Conservation (phyloP, 2,329 filamentous ascomycete species). For the Drechslerella dactyloides region DNA sequence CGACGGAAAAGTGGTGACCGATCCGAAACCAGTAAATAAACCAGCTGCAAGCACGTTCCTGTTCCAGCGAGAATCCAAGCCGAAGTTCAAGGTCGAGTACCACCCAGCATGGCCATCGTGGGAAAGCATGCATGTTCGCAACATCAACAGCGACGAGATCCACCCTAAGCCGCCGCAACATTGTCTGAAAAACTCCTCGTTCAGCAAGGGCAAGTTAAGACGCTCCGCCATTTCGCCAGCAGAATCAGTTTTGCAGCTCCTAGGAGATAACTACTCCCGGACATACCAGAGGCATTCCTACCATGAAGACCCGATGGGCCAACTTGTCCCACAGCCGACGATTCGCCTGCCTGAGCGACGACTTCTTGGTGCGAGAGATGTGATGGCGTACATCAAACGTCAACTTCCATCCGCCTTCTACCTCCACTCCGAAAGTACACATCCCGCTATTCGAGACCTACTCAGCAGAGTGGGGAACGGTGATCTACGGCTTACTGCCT, state of each 20-base stretch:
- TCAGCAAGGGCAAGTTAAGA: slow-evolving; percentile 33
- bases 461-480: slow-evolving; percentile 22
- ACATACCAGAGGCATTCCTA: slow-evolving; percentile 24
- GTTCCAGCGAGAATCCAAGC: slow-evolving; percentile 32
- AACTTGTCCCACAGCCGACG: slow-evolving; percentile 21
- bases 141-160: slow-evolving; percentile 13
- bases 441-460: slow-evolving; percentile 38
- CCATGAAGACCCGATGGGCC: slow-evolving; percentile 23
- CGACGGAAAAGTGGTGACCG: not conserved
- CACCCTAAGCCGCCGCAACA: slow-evolving; percentile 19
- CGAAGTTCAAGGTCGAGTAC: slow-evolving; percentile 39
- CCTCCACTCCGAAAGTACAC: slow-evolving; percentile 21
- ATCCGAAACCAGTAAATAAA: slow-evolving; percentile 16
- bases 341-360: slow-evolving; percentile 28
- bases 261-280: slow-evolving; percentile 11
- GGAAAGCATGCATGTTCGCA: slow-evolving; percentile 33
- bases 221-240: slow-evolving; percentile 22
- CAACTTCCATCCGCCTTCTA: slow-evolving; percentile 2
- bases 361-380: slow-evolving; percentile 20
- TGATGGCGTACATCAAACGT: slow-evolving; percentile 16
- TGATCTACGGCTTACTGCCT: slow-evolving; percentile 69
- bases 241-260: slow-evolving; percentile 28
- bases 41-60: slow-evolving; percentile 11
- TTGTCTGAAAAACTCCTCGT: slow-evolving; percentile 10
- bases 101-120: slow-evolving; percentile 29